phyloP scores from a whole-genome alignment of 441 rosid genomes.

The Isatis lusitanica region DNA sequence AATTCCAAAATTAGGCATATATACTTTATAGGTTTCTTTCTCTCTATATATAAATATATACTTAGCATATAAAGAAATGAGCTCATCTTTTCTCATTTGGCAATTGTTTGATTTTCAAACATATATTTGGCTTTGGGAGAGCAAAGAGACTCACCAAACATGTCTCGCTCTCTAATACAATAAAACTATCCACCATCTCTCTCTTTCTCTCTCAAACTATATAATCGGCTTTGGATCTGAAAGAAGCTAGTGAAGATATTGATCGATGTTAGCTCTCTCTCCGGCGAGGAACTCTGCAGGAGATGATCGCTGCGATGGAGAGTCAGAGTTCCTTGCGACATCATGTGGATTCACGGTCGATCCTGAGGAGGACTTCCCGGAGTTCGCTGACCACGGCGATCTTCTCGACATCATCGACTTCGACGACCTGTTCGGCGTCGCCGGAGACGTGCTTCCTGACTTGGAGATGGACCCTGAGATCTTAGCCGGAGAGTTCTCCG shows the following conservation, averaged over 20 bases:
- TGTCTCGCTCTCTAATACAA: constrained; percentile 19
- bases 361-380: constrained; percentile 52
- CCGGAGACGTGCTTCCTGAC: constrained; percentile 66
- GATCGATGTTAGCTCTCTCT: constrained; percentile 78
- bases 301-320: constrained; percentile 38
- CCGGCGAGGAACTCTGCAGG: constrained; percentile 42
- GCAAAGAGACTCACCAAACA: constrained; percentile 18
- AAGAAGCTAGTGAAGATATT: constrained; percentile 26
- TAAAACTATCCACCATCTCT: background rate
- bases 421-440: constrained; percentile 61
- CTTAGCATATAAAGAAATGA: background rate
- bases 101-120: background rate
- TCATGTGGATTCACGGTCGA: constrained; percentile 35
- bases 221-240: constrained; percentile 27
- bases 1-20: background rate
- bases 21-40: background rate
- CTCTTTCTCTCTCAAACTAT: background rate
- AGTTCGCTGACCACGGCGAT: constrained; percentile 52
- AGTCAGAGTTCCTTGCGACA: constrained; percentile 25
- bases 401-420: constrained; percentile 66
- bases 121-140: background rate
- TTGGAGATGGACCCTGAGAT: constrained; percentile 81
- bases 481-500: constrained; percentile 56
- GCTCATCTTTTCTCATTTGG: background rate
- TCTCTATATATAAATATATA: background rate